Evolutionary conservation across 208 protist genomes (phyloP), one percentile per base, ranked within the genome.

Genomic region (Angomonas ambiguus): DNA sequence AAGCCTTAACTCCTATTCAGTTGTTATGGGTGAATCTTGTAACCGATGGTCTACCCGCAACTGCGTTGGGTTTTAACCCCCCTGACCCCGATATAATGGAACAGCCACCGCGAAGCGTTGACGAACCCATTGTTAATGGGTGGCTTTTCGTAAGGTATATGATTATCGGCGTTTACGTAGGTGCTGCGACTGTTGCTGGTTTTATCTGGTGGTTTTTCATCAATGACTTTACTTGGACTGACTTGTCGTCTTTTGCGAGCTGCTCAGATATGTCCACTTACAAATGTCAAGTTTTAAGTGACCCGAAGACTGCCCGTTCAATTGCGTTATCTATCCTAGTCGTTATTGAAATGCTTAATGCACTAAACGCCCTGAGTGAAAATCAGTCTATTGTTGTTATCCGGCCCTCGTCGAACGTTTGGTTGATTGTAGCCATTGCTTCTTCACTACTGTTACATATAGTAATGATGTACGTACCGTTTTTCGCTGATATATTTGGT

Each of bases 1-100:
- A 97, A 69, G 93, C 89, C 31, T 78, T 99, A 6, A 91, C 92
- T 18, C 96, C 98, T 0, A 96, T 99, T 38, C 97, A 99, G 74
- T 79, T 99, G 18, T 77, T 99, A 41, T 99, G 97, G 96, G 97
- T 99, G 11, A 99, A 99, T 79, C 87, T 99, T 18, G 97, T 99
- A 42, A 99, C 97, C n/a, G 97, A 99, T 73, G 96, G 96, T n/a
- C 86, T 97, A n/a, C 97, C 97, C 8, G 97, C 98, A 49, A 99
- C 94, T 10, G 93, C 97, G 10, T 86, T 99, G 33, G 90, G 91
- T 32, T 98, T 99, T 82, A 95, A 96, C 68, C 81, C 77, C 18
- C 69, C 85, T 0, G 90, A 96, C 51, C 70, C 80, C 8, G 88
- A 96, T 67, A 89, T 96, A 27, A 98, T 98, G 93, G 78, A 90